phyloP scores from a whole-genome alignment of 805 yeast species.

The Candida alai region DNA sequence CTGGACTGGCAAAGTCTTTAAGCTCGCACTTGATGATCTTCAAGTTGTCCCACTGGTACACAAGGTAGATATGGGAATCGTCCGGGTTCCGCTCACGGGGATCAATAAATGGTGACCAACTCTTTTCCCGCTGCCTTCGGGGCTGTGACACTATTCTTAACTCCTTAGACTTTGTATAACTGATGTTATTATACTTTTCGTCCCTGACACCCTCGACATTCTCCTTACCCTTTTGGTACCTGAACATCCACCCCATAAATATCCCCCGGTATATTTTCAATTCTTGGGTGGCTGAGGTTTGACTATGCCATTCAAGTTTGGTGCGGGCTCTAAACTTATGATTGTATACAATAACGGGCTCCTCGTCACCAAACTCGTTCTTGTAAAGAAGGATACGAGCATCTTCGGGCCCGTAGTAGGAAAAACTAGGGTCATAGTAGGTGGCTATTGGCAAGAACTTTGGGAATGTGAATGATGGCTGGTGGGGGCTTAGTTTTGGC shows the following conservation, averaged over 20 bases:
- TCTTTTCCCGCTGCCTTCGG: conserved; percentile 20
- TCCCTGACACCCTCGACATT: conserved; percentile 20
- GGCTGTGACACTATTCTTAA: conserved; percentile 13
- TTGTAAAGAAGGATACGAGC: conserved; percentile 19
- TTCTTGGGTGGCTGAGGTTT: conserved; percentile 12
- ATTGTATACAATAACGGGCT: conserved; percentile 11
- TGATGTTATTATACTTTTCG: conserved; percentile 11
- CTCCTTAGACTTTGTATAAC: conserved; percentile 20
- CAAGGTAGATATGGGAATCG: conserved; percentile 27
- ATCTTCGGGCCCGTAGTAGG: conserved; percentile 26
- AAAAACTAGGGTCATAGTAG: conserved; percentile 11
- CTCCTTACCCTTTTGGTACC: conserved; percentile 26
- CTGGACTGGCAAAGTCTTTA: conserved; percentile 10
- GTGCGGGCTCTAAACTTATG: conserved; percentile 12
- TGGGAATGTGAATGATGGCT: conserved; percentile 9
- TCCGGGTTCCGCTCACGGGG: conserved; percentile 19
- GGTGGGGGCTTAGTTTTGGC: conserved; percentile 15
- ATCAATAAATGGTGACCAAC: conserved; percentile 40
- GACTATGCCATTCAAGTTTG: conserved; percentile 3
- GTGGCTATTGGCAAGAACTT: conserved; percentile 13
- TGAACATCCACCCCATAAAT: conserved; percentile 32
- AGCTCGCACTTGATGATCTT: conserved; percentile 24
- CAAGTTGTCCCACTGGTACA: conserved; percentile 31
- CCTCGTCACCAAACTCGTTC: conserved; percentile 18
- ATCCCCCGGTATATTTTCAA: conserved; percentile 20